phyloP scores from a whole-genome alignment of 2,329 filamentous ascomycete genomes.

The Neofusicoccum laricinum region DNA sequence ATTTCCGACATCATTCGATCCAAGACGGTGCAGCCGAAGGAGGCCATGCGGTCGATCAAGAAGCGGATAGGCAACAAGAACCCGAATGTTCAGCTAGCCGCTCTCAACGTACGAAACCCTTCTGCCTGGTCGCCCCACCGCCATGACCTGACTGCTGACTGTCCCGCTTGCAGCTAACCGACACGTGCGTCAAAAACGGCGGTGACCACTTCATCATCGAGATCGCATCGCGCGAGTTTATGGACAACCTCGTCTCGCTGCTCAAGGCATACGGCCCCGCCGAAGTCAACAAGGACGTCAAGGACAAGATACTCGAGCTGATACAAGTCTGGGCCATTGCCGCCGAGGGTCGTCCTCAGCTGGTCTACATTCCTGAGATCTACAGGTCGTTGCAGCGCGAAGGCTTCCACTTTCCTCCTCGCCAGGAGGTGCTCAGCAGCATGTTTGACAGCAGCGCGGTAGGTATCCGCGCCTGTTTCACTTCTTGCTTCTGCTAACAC shows the following conservation, averaged over 20 bases:
- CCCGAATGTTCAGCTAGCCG: constrained; percentile 91
- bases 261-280: constrained; percentile 73
- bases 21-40: constrained; percentile 94
- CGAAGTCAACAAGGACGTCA: constrained; percentile 80
- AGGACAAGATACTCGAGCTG: constrained; percentile 84
- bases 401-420: constrained; percentile 85
- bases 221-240: constrained; percentile 94
- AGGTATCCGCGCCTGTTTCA: constrained; percentile 34
- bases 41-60: constrained; percentile 96
- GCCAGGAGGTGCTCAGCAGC: constrained; percentile 81
- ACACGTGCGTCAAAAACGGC: constrained; percentile 98
- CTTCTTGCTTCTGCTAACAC: background rate
- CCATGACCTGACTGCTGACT: background rate
- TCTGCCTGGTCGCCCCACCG: background rate
- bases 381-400: constrained; percentile 81
- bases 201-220: constrained; percentile 92
- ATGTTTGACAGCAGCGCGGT: constrained; percentile 98
- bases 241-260: constrained; percentile 92
- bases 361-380: constrained; percentile 83
- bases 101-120: constrained; percentile 69
- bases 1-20: constrained; percentile 97
- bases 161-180: constrained; percentile 66
- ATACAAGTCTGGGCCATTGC: constrained; percentile 92
- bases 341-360: constrained; percentile 77
- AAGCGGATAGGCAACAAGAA: constrained; percentile 95